Evolutionary conservation across 768 basidiomycete species (phyloP).

Genomic region (Coprinopsis marcescibilis): DNA sequence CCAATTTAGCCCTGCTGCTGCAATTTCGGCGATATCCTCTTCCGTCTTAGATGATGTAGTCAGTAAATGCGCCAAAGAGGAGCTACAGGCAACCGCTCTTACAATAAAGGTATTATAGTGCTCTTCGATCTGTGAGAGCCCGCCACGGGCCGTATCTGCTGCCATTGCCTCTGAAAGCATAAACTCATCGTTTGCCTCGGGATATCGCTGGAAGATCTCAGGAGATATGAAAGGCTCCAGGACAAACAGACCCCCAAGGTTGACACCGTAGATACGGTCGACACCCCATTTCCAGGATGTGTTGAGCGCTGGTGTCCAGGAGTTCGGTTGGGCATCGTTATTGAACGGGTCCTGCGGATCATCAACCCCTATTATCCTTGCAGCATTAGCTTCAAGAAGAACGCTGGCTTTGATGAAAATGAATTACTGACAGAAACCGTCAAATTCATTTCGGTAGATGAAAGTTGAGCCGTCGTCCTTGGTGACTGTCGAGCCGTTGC

Average conservation of each 20-base stretch:
- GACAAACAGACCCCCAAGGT: conserved; percentile 41
- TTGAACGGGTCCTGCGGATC: conserved; percentile 24
- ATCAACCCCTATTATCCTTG: neutral
- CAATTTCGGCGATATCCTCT: conserved; percentile 30
- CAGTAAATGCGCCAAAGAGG: conserved; percentile 25
- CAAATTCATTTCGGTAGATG: too few species aligned
- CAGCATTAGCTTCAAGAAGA: too few species aligned
- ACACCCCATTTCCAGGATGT: conserved; percentile 68
- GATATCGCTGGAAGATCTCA: conserved; percentile 61
- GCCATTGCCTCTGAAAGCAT: conserved; percentile 60
- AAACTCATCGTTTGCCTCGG: conserved; percentile 64
- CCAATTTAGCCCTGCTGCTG: conserved; percentile 19
- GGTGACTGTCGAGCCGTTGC: too few species aligned
- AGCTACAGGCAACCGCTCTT: conserved; percentile 21
- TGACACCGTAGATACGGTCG: conserved; percentile 50
- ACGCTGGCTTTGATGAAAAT: too few species aligned
- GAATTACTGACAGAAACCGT: too few species aligned
- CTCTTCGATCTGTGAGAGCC: conserved; percentile 64
- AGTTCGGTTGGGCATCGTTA: conserved; percentile 59
- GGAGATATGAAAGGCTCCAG: conserved; percentile 60
- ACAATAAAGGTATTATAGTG: conserved; percentile 87
- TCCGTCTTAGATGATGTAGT: conserved; percentile 31
- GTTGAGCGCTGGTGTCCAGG: conserved; percentile 69
- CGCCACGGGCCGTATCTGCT: conserved; percentile 46
- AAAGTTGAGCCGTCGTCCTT: too few species aligned